A percentile compares a stretch with the other conserved stretches of the same genome.
Evolutionary conservation across 371 early-diverging fungal genomes (phyloP).

Genomic region (Dichotomocladium elegans): DNA sequence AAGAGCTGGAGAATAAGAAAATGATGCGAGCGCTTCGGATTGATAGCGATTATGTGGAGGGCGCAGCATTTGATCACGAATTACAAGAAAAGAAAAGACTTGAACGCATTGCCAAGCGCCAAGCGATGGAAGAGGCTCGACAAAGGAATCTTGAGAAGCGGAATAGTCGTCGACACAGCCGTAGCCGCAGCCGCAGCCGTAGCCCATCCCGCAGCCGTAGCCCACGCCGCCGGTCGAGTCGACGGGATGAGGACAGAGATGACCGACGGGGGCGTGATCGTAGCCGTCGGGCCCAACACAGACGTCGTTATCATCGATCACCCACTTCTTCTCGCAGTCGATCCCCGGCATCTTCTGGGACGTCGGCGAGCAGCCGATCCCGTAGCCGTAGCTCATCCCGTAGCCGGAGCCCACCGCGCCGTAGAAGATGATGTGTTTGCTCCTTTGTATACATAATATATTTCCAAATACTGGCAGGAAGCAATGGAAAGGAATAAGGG

Average conservation of each 20-base stretch:
- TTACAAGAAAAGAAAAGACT: conserved; percentile 59
- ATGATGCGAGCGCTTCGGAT: conserved; percentile 73
- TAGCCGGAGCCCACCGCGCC: conserved; percentile 5
- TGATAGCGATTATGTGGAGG: conserved; percentile 63
- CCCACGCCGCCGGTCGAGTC: conserved; percentile 4
- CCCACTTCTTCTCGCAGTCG: conserved; percentile 1
- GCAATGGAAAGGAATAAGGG: no score
- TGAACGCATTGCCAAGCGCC: conserved; percentile 40
- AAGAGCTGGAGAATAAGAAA: conserved; percentile 60
- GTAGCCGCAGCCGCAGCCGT: conserved; percentile 10
- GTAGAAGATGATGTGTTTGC: no score
- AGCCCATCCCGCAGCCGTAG: conserved; percentile 14
- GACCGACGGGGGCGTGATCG: neutral
- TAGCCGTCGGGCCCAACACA: conserved; percentile 5
- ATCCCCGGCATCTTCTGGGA: neutral
- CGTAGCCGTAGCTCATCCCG: conserved; percentile 16
- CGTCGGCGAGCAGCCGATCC: conserved; percentile 7
- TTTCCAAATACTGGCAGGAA: no score
- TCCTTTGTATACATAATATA: no score
- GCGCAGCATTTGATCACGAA: conserved; percentile 80
- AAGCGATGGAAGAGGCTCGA: conserved; percentile 23
- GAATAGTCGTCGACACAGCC: conserved; percentile 9
- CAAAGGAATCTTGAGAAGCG: conserved; percentile 24
- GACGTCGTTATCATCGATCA: conserved; percentile 6
- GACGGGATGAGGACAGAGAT: conserved; percentile 5